These are phyloP conservation scores for Amanita pseudoporphyria DNA, from an alignment of 768 basidiomycete species.

Conservation along the genomic window DNA sequence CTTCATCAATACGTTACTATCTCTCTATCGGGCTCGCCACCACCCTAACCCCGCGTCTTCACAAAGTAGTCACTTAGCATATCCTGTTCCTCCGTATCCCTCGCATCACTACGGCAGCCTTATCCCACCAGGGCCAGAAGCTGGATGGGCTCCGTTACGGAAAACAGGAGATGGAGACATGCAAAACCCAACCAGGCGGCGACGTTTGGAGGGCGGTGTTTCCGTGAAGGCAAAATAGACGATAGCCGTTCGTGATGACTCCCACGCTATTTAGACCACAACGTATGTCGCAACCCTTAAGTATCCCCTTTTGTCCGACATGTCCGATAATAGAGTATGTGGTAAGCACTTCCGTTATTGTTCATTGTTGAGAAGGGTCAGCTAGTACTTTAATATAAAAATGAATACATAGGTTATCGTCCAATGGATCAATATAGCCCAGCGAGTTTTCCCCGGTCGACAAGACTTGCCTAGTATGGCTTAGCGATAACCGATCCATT, in stretches of 20 bases:
- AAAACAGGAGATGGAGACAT: conserved; percentile 30
- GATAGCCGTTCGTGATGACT: background rate
- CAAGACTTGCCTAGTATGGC: background rate
- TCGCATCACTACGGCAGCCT: conserved; percentile 37
- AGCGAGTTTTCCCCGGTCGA: background rate
- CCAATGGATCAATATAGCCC: background rate
- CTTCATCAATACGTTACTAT: conserved; percentile 73
- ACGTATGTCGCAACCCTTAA: background rate
- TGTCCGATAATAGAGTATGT: background rate
- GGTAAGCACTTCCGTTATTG: background rate
- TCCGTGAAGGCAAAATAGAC: conserved; percentile 44
- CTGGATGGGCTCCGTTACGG: conserved; percentile 36
- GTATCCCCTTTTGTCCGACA: background rate
- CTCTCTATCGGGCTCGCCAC: conserved; percentile 64
- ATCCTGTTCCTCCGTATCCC: conserved; percentile 28
- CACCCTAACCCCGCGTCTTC: conserved; percentile 28
- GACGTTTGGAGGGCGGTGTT: conserved; percentile 47
- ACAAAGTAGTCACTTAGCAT: conserved; percentile 9
- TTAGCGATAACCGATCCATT: background rate
- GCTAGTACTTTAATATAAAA: background rate
- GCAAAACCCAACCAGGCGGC: conserved; percentile 37
- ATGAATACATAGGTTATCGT: background rate
- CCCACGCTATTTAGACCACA: background rate
- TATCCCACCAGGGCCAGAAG: conserved; percentile 40
- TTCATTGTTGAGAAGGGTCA: background rate